Evolutionary conservation across 106 monocot species (phyloP).

Genomic region (Vanilla planifolia): DNA sequence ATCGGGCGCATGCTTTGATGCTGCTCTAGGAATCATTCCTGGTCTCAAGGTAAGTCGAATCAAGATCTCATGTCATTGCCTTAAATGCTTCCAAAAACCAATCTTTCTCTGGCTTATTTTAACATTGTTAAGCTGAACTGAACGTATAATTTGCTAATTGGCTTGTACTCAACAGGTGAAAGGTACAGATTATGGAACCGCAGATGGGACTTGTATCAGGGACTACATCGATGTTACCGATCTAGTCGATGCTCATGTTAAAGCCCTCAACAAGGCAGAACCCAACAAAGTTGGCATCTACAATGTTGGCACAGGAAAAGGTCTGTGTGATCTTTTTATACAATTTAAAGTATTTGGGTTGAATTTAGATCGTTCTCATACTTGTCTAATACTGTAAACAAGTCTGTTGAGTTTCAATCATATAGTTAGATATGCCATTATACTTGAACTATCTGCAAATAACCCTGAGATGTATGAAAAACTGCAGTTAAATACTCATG

Average conservation of each 20-base stretch:
- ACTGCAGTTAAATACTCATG: background rate
- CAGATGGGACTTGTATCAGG: conserved; percentile 47
- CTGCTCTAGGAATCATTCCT: conserved; percentile 45
- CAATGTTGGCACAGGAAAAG: conserved; percentile 52
- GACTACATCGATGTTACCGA: conserved; percentile 57
- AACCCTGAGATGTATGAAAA: too few species aligned
- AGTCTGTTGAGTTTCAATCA: background rate
- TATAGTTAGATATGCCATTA: too few species aligned
- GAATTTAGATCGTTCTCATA: background rate
- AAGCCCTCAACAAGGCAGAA: conserved; percentile 44
- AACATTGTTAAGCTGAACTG: too few species aligned
- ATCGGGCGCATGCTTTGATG: conserved; percentile 57
- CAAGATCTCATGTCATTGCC: background rate
- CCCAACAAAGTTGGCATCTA: conserved; percentile 39
- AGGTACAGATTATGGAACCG: conserved; percentile 40
- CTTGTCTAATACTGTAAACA: background rate
- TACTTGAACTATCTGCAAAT: too few species aligned
- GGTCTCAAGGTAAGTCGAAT: conserved; percentile 36
- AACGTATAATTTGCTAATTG: too few species aligned
- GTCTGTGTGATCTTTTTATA: conserved; percentile 13
- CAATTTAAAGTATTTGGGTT: background rate
- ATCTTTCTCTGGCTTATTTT: too few species aligned
- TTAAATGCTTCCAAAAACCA: too few species aligned
- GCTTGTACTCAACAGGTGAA: conserved; percentile 20
- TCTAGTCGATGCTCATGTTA: conserved; percentile 47